Evolutionary conservation across 495 filamentous ascomycete species (phyloP).

Genomic region (Cairneyella variabilis): DNA sequence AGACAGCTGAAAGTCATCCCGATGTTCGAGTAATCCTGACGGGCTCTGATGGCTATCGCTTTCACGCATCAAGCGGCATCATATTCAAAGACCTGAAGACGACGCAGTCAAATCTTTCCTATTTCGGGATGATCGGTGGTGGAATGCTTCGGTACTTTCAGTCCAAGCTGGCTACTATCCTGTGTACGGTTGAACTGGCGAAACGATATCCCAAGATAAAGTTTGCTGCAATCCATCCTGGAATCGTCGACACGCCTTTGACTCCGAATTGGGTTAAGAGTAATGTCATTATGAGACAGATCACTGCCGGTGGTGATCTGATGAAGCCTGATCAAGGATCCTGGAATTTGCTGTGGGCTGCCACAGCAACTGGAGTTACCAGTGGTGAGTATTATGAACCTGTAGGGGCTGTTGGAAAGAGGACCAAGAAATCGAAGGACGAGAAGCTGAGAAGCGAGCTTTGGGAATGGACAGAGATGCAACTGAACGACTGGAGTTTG

Average conservation of each 20-base stretch:
- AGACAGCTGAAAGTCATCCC: conserved; percentile 17
- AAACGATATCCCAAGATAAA: conserved; percentile 51
- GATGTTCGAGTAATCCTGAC: conserved; percentile 41
- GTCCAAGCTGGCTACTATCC: conserved; percentile 66
- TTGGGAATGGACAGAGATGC: conserved; percentile 61
- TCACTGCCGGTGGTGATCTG: conserved; percentile 14
- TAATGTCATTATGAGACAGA: conserved; percentile 6
- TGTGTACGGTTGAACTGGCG: conserved; percentile 57
- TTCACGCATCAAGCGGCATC: conserved; percentile 33
- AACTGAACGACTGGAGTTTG: conserved; percentile 29
- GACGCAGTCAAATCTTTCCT: conserved; percentile 25
- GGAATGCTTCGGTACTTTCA: conserved; percentile 59
- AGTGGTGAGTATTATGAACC: conserved; percentile 51
- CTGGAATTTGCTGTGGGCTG: conserved; percentile 57
- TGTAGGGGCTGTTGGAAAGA: conserved; percentile 35
- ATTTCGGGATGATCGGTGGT: conserved; percentile 5
- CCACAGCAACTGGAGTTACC: conserved; percentile 26
- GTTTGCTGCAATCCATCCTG: conserved; percentile 60
- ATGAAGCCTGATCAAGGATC: conserved; percentile 40
- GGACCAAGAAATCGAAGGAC: conserved; percentile 39
- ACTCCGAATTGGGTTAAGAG: neutral
- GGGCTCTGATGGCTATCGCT: conserved; percentile 33
- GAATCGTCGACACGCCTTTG: conserved; percentile 38
- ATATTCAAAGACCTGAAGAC: conserved; percentile 34
- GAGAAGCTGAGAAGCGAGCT: conserved; percentile 43